phyloP scores from a whole-genome alignment of 805 yeast species.

The Wickerhamiella dianesei region DNA sequence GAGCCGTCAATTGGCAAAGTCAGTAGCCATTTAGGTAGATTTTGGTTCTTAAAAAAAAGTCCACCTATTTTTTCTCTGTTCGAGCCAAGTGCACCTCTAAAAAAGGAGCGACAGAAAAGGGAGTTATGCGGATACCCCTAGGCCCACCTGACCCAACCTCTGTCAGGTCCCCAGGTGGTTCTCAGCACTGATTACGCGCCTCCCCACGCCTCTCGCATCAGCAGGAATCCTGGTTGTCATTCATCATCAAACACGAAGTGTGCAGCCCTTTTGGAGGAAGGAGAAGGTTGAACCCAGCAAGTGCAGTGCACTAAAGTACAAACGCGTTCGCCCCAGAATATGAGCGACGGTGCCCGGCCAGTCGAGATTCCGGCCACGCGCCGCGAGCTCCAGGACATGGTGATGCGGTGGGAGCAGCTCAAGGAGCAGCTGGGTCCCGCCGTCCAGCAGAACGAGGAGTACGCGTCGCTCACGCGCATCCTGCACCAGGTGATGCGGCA shows the following conservation, averaged over 20 bases:
- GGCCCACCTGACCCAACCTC: neutral
- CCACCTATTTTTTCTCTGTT: too few relatives aligned
- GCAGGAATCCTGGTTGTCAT: neutral
- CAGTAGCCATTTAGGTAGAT: too few relatives aligned
- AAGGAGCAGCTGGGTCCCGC: constrained; percentile 19
- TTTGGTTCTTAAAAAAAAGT: too few relatives aligned
- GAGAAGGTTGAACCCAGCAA: too few relatives aligned
- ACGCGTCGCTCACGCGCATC: constrained; percentile 18
- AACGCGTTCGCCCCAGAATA: too few relatives aligned
- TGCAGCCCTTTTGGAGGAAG: too few relatives aligned
- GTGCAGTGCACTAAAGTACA: too few relatives aligned
- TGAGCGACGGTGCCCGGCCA: neutral
- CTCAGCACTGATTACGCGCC: neutral
- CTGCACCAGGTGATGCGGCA: constrained; percentile 17
- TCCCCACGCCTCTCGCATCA: neutral
- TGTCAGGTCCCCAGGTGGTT: too few relatives aligned
- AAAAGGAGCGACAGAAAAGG: too few relatives aligned
- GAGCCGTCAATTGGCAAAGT: too few relatives aligned
- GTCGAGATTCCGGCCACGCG: constrained; percentile 3
- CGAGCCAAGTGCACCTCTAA: too few relatives aligned
- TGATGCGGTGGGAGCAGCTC: constrained; percentile 20
- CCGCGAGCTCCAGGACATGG: constrained; percentile 22
- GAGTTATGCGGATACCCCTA: neutral
- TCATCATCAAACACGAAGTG: too few relatives aligned
- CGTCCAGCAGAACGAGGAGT: constrained; percentile 21